Percentiles rank a stretch among this genome's conserved stretches.
Conservation (phyloP, 2,329 filamentous ascomycete genomes). For the Trichoderma afroharzianum region DNA sequence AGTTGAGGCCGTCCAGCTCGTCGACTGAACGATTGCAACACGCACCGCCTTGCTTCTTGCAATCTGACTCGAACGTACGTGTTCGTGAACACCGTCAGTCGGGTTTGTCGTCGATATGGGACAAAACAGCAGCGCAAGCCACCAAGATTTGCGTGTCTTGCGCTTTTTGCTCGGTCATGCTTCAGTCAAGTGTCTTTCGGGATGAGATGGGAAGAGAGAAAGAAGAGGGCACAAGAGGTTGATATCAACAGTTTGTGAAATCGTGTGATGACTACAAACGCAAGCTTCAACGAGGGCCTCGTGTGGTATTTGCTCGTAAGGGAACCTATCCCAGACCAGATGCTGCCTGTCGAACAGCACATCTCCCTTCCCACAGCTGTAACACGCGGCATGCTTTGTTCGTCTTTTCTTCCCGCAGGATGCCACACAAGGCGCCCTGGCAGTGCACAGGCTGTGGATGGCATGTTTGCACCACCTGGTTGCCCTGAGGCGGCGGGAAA, state of each 20-base stretch:
- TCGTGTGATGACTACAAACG: background rate
- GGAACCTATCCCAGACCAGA: background rate
- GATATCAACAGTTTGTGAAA: background rate
- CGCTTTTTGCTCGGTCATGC: background rate
- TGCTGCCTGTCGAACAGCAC: background rate
- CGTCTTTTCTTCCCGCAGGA: constrained; percentile 1
- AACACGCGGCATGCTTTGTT: constrained; percentile 2
- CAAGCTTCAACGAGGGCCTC: background rate
- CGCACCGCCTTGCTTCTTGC: background rate
- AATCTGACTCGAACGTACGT: background rate
- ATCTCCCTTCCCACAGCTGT: background rate
- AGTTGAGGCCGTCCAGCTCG: background rate
- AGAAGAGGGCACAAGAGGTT: background rate
- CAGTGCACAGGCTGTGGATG: background rate
- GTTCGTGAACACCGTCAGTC: background rate
- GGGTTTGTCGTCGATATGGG: background rate
- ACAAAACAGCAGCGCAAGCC: background rate
- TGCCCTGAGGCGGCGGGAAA: constrained; percentile 11
- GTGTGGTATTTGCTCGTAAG: background rate
- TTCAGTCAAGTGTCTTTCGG: background rate
- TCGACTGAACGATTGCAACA: background rate
- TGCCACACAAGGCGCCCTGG: background rate
- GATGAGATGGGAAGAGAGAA: background rate
- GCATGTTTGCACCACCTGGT: constrained; percentile 16
- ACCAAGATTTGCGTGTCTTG: background rate